Base-by-base conservation (phyloP, 345 rosid genomes). In the Camelina laxa region DNA sequence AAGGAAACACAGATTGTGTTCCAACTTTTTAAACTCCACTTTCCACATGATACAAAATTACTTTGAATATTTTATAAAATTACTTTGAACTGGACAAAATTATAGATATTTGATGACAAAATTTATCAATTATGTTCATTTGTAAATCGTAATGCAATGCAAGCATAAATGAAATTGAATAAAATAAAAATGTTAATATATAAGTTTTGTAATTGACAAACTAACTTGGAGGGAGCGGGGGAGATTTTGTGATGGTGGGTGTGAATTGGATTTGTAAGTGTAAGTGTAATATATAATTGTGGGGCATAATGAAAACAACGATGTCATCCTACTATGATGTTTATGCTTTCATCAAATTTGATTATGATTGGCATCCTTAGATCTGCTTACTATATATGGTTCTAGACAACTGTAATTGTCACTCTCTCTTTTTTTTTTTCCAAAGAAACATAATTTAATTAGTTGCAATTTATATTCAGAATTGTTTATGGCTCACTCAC, bases 291-390 rank as follows among this genome's bases (percentile, higher is more conserved):
- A 27, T 27, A 27, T 27, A 4, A 27, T 27, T 27, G 73, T 65
- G 41, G 51, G 67, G 22, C 15, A 3, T 48, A 36, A 66, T 66
- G 65, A 66, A 58, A 49, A 35, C 65, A 45, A 51, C 45, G 45
- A 15, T 64, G 30, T 21, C 49, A 65, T 45, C 77, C 15, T 55
- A 74, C 70, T 36, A 5, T 49, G 72, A 74, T 65, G 66, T 57
- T 58, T 58, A 59, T 59, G 22, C 24, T 58, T 67, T 58, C 4
- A 59, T 39, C 73, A 16, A n/a, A 59, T 58, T 50, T 27, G 44
- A 67, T 38, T 49, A 13, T 59, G 61, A 75, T 50, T 66, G 60
- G 1, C 47, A 65, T 65, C 39, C 35, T 50, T 39, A 35, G 30
- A 36, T 48, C 17, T 60, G 48, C 39, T 59, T 70, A 35, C 20